phyloP scores from a whole-genome alignment of 2,329 filamentous ascomycete genomes.

The Scytalidium sp. region DNA sequence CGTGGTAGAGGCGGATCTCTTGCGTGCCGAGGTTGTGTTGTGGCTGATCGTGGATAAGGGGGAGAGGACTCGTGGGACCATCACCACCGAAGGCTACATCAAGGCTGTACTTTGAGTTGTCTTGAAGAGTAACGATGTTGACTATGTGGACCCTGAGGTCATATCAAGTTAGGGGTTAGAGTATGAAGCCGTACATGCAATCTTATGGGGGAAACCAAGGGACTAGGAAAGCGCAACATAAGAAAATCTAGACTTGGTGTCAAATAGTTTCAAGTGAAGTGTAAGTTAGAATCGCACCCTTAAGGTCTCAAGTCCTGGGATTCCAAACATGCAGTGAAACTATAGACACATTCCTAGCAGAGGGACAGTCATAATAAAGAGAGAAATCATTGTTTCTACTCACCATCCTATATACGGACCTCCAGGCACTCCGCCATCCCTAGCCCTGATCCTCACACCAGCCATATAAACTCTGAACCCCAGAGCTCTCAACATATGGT shows the following conservation, averaged over 20 bases:
- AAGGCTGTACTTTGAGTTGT: slow-evolving; percentile 43
- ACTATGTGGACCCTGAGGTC: slow-evolving; percentile 52
- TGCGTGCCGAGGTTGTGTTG: slow-evolving; percentile 47
- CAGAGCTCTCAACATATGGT: slow-evolving; percentile 47
- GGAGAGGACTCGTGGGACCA: slow-evolving; percentile 55
- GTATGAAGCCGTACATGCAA: too few species aligned
- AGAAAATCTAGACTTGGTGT: too few species aligned
- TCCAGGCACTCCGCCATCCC: slow-evolving; percentile 18
- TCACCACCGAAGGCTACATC: slow-evolving; percentile 66
- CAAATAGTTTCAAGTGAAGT: too few species aligned
- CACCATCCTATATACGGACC: slow-evolving; percentile 25
- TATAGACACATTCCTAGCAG: neutral
- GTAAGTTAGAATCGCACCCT: too few species aligned
- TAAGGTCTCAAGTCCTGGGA: neutral
- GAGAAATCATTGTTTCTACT: neutral
- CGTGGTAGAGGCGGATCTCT: slow-evolving; percentile 50
- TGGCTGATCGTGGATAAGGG: slow-evolving; percentile 38
- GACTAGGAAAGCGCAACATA: too few species aligned
- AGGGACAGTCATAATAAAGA: neutral
- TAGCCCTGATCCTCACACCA: slow-evolving; percentile 33
- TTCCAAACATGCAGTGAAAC: neutral
- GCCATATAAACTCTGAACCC: slow-evolving; percentile 53
- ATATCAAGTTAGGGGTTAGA: too few species aligned
- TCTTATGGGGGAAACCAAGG: too few species aligned
- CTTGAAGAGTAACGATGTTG: slow-evolving; percentile 53